Evolutionary conservation across 2,329 filamentous ascomycete genomes (phyloP), one percentile per base, ranked within the genome.

Genomic region (Curvularia sp.): DNA sequence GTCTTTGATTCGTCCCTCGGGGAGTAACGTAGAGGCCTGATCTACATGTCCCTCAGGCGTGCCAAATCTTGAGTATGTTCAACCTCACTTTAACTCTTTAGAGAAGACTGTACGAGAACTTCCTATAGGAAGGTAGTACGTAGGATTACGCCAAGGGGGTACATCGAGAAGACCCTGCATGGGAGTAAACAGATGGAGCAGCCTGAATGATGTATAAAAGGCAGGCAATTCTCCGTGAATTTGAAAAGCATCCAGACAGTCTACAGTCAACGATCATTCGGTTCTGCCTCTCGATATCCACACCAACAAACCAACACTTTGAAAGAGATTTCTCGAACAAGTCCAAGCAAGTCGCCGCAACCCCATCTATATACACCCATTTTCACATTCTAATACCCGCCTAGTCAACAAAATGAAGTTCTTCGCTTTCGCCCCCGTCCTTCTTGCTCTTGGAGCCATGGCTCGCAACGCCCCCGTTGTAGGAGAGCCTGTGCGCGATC

Each of bases 331-430:
- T 15, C 13, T 33, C 44, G 20, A 48, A 20, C 30, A 48, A 48
- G 1, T 3, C 2, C 28, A 48, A 33, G 44, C 44, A 33, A 48
- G 44, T 48, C 28, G 10, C 30, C 8, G 18, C 44, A 15, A 31
- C 9, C 5, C 30, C 15, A 15, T 33, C 10, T 33, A 13, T 7
- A 48, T 20, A 31, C 30, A 24, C 2, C 28, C 5, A 33, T 31
- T 2, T 33, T 33, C 28, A 22, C 15, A 2, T 33, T 22, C 44
- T 48, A 48, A 48, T 10, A 48, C 20, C 18, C 41, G 6, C 12
- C 38, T 24, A 53, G 50, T 46, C 28, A 18, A 18, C 44, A 53
- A 24, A 53, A 53, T 53, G 50, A 53, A 53, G 50, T 53, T 53
- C 22, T 9, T 44, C 50, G 46, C 50, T n/a, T 53, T 53, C 31